phyloP scores from a whole-genome alignment of 306 rosid genomes.

The Rosa multiflora region DNA sequence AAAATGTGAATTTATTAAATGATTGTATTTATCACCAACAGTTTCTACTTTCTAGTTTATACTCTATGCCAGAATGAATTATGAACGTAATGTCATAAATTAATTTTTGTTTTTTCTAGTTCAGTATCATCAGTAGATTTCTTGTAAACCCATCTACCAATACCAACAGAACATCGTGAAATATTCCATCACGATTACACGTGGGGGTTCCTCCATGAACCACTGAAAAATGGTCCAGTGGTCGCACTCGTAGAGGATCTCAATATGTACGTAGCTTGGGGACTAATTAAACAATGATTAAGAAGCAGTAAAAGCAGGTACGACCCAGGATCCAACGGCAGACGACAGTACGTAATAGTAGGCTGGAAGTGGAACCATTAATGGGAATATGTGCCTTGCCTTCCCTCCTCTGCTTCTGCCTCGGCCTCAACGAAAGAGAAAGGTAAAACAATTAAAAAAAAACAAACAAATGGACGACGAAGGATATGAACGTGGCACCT shows the following conservation, averaged over 20 bases:
- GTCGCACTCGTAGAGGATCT: conserved; percentile 27
- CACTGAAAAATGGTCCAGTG: not conserved
- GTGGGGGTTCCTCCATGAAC: not conserved
- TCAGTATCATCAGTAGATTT: too few species aligned
- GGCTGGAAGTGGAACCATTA: conserved; percentile 2
- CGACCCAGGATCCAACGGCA: conserved; percentile 27
- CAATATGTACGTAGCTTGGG: not conserved
- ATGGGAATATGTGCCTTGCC: conserved; percentile 49
- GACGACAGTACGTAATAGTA: not conserved
- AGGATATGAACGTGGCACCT: conserved; percentile 18
- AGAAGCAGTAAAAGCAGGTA: conserved; percentile 6
- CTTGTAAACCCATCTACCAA: not conserved
- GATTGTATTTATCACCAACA: too few species aligned
- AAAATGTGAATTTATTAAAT: too few species aligned
- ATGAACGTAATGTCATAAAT: not conserved
- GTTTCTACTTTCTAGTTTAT: too few species aligned
- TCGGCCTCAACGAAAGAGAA: conserved; percentile 4
- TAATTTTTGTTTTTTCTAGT: too few species aligned
- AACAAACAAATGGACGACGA: not conserved
- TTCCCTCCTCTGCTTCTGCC: conserved; percentile 35
- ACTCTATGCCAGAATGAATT: too few species aligned
- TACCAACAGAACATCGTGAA: not conserved
- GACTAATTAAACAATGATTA: not conserved
- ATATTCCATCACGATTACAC: conserved; percentile 13
- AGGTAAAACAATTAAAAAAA: not conserved